Percentiles rank a stretch among this genome's conserved stretches.
Conservation (phyloP, 2,329 filamentous ascomycete genomes). For the Penicillium hesseltinei region DNA sequence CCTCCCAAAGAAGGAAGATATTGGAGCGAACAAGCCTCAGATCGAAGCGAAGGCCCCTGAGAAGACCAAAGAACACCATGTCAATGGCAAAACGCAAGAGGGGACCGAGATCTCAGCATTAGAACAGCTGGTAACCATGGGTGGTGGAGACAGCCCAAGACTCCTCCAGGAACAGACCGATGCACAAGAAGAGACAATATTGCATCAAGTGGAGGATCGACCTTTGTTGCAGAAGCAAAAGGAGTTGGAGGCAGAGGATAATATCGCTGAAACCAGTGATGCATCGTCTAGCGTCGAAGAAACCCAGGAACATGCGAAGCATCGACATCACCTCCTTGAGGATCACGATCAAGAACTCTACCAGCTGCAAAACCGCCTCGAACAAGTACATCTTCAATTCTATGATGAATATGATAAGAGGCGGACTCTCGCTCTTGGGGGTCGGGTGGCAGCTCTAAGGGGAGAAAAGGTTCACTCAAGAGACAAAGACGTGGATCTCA, state of each 20-base stretch:
- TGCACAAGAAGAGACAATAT: constrained; percentile 82
- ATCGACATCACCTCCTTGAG: constrained; percentile 73
- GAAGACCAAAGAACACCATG: constrained; percentile 26
- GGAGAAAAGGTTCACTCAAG: constrained; percentile 46
- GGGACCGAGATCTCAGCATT: constrained; percentile 55
- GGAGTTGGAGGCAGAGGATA: constrained; percentile 80
- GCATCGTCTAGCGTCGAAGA: constrained; percentile 43
- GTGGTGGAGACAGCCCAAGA: constrained; percentile 65
- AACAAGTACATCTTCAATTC: constrained; percentile 72
- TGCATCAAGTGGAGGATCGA: constrained; percentile 83
- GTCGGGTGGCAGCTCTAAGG: constrained; percentile 50
- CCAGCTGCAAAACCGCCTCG: constrained; percentile 72
- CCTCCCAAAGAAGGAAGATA: constrained; percentile 69
- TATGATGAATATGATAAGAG: constrained; percentile 75
- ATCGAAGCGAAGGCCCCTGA: constrained; percentile 26
- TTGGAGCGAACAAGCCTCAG: constrained; percentile 49
- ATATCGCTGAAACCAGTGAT: constrained; percentile 57
- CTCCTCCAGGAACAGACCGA: constrained; percentile 72
- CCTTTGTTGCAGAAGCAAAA: constrained; percentile 92
- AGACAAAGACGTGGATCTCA: constrained; percentile 51
- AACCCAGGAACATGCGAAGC: constrained; percentile 40
- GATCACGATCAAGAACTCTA: constrained; percentile 84
- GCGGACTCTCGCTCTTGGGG: constrained; percentile 45
- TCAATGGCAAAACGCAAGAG: constrained; percentile 33
- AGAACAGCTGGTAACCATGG: constrained; percentile 76